Percentiles rank a stretch among this genome's conserved stretches.
phyloP scores from a whole-genome alignment of 805 yeast species.

The Metschnikowia lochheadii region DNA sequence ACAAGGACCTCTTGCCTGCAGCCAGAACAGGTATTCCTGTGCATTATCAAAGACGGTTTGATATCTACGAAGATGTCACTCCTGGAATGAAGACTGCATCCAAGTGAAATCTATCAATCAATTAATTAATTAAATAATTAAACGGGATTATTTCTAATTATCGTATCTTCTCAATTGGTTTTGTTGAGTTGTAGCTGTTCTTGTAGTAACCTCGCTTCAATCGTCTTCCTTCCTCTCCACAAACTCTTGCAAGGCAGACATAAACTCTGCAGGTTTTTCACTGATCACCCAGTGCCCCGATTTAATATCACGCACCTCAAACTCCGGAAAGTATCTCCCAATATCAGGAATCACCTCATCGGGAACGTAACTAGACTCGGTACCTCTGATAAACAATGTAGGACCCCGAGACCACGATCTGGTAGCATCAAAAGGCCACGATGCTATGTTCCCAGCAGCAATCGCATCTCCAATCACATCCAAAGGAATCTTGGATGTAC shows the following conservation, averaged over 20 bases:
- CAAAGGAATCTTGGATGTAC: conserved; percentile 63
- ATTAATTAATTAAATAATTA: too few species aligned
- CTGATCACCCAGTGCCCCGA: conserved; percentile 93
- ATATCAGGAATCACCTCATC: conserved; percentile 75
- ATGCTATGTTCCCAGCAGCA: conserved; percentile 61
- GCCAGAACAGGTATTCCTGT: conserved; percentile 70
- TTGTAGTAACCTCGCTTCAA: neutral
- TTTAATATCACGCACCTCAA: conserved; percentile 68
- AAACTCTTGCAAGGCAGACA: conserved; percentile 58
- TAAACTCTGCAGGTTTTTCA: conserved; percentile 78
- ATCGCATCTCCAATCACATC: conserved; percentile 62
- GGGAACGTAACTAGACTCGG: conserved; percentile 69
- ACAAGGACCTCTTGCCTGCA: conserved; percentile 52
- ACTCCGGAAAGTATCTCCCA: conserved; percentile 74
- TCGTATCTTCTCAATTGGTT: too few species aligned
- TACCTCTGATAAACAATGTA: conserved; percentile 74
- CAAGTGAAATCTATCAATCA: conserved; percentile 1
- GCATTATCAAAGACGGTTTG: conserved; percentile 65
- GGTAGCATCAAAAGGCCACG: conserved; percentile 68
- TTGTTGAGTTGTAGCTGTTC: too few species aligned
- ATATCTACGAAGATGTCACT: conserved; percentile 46
- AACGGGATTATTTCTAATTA: too few species aligned
- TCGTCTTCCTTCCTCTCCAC: conserved; percentile 46
- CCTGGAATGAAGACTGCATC: conserved; percentile 12
- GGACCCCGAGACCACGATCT: conserved; percentile 60